These are phyloP conservation scores for Piedraia hortae DNA, from an alignment of 2,329 filamentous ascomycete genomes.

Conservation along the genomic window DNA sequence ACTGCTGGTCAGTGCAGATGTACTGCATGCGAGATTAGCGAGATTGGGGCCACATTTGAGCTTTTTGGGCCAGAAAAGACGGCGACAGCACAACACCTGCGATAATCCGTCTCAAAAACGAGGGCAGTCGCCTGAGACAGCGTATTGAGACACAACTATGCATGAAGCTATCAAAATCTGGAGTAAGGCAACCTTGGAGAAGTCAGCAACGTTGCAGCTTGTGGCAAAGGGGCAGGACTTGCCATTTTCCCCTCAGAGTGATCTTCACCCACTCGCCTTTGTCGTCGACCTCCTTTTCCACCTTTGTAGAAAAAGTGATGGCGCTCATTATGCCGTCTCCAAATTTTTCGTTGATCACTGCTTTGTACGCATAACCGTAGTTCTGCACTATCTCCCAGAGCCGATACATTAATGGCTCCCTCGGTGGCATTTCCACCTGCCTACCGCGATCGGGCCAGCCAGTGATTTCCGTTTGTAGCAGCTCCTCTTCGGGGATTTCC, in stretches of 20 bases:
- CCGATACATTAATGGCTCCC: conserved; percentile 67
- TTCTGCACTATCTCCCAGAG: conserved; percentile 90
- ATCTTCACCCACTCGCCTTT: conserved; percentile 70
- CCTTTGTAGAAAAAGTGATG: conserved; percentile 67
- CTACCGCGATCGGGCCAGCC: conserved; percentile 60
- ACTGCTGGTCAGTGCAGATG: too few relatives aligned
- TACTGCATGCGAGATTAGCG: too few relatives aligned
- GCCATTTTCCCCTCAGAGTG: conserved; percentile 64
- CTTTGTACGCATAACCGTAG: conserved; percentile 90
- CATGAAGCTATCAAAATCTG: too few relatives aligned
- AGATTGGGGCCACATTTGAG: too few relatives aligned
- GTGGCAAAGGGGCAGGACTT: too few relatives aligned
- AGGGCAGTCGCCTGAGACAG: too few relatives aligned
- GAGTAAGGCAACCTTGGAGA: too few relatives aligned
- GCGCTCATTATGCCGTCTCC: conserved; percentile 78
- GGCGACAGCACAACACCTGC: too few relatives aligned
- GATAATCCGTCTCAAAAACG: too few relatives aligned
- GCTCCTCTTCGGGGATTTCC: conserved; percentile 25
- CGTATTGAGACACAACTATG: too few relatives aligned
- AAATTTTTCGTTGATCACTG: conserved; percentile 74
- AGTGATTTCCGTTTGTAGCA: conserved; percentile 31
- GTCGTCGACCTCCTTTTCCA: conserved; percentile 60
- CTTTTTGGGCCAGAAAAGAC: too few relatives aligned
- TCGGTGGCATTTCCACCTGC: conserved; percentile 56
- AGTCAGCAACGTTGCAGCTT: too few relatives aligned